Conservation (phyloP, 1,139 yeast species). For the Sugiyamaella novakii region DNA sequence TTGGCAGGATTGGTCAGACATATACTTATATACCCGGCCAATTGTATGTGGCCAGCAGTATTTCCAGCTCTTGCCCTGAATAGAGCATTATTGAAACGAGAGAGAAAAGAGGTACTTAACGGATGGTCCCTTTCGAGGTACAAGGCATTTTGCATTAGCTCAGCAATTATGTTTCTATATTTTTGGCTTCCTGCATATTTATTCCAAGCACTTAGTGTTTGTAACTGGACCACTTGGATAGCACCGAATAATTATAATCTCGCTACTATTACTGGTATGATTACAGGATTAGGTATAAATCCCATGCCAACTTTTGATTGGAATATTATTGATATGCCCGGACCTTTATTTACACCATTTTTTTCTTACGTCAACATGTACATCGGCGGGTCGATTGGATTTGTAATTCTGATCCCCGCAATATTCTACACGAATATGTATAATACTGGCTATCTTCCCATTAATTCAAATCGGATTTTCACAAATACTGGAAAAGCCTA, state of each 20-base stretch:
- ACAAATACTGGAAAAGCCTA: constrained; percentile 52
- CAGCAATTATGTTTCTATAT: constrained; percentile 50
- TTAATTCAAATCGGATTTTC: constrained; percentile 51
- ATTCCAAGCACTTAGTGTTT: constrained; percentile 52
- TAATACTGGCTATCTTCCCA: constrained; percentile 56
- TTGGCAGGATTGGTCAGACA: constrained; percentile 63
- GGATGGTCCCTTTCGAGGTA: constrained; percentile 57
- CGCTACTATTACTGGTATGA: constrained; percentile 59
- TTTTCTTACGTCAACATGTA: constrained; percentile 40
- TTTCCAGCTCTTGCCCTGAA: constrained; percentile 61
- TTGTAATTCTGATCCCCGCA: constrained; percentile 20
- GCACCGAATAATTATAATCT: constrained; percentile 55
- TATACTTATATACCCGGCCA: constrained; percentile 59
- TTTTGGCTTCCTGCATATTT: constrained; percentile 60
- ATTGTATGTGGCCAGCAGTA: constrained; percentile 59
- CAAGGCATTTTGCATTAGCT: constrained; percentile 47
- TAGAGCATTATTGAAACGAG: constrained; percentile 52
- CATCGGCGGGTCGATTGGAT: constrained; percentile 21
- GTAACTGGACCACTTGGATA: constrained; percentile 68
- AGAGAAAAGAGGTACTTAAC: constrained; percentile 45
- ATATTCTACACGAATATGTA: constrained; percentile 48
- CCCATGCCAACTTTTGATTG: constrained; percentile 58
- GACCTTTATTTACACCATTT: constrained; percentile 47
- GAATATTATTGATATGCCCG: constrained; percentile 44
- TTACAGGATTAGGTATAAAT: constrained; percentile 56